Percentiles rank a stretch among this genome's conserved stretches.
Conservation (phyloP, 176 grass and related monocot species). For the Rhynchospora pubera region DNA sequence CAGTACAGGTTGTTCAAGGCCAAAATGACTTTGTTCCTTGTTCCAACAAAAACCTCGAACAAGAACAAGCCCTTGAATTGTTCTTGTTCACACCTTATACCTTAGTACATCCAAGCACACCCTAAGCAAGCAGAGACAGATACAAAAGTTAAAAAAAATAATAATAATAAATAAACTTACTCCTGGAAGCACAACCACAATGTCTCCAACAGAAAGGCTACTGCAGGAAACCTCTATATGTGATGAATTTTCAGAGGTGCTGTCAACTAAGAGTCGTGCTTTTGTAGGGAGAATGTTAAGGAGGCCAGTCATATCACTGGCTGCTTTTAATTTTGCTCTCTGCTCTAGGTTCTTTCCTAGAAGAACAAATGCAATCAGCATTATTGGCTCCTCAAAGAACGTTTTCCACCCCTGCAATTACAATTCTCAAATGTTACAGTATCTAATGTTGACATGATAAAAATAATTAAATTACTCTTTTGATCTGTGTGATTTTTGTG, state of each 20-base stretch:
- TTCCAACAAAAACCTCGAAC: too few species aligned
- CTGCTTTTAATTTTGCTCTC: slow-evolving; percentile 87
- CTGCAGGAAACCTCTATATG: slow-evolving; percentile 79
- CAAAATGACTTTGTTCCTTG: too few species aligned
- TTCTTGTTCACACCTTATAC: too few species aligned
- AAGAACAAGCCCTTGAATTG: too few species aligned
- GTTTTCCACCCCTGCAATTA: slow-evolving; percentile 87
- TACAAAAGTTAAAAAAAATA: slow-evolving; percentile 5
- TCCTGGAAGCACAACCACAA: slow-evolving; percentile 73
- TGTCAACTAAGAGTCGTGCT: slow-evolving; percentile 68
- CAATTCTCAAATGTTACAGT: background rate
- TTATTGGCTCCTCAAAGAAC: slow-evolving; percentile 97
- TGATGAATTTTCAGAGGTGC: slow-evolving; percentile 55
- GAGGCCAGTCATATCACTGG: slow-evolving; percentile 97
- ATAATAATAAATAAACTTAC: slow-evolving; percentile 22
- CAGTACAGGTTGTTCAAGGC: too few species aligned
- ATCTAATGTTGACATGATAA: background rate
- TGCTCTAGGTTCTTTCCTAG: slow-evolving; percentile 94
- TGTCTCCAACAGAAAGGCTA: slow-evolving; percentile 75
- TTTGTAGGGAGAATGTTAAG: slow-evolving; percentile 90
- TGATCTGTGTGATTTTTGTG: too few species aligned
- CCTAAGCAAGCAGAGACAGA: background rate
- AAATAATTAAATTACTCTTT: background rate
- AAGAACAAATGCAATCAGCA: slow-evolving; percentile 98
- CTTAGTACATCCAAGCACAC: too few species aligned